Percentiles rank a stretch among this genome's conserved stretches.
Evolutionary conservation across 192 early-diverging fungal genomes (phyloP).

Genomic region (Phlyctochytrium planicorne): DNA sequence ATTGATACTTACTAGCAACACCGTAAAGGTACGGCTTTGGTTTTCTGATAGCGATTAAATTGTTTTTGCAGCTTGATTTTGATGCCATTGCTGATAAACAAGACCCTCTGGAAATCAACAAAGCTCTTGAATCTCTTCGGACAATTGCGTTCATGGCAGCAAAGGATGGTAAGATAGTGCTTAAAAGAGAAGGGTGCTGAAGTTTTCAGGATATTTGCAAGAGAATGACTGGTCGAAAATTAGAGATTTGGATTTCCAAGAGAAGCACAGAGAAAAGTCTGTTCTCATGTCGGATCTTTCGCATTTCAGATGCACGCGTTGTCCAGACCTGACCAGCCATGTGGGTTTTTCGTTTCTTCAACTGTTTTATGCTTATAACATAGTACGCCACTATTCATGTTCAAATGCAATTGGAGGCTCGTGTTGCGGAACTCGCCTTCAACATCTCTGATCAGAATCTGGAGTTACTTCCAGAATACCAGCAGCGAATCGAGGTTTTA

Average conservation of each 20-base stretch:
- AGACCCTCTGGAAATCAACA: background rate
- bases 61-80: background rate
- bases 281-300: slow-evolving; percentile 47
- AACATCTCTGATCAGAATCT: slow-evolving; percentile 91
- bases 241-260: slow-evolving; percentile 84
- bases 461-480: slow-evolving; percentile 89
- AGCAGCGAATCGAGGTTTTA: slow-evolving; percentile 83
- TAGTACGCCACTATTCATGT: slow-evolving; percentile 57
- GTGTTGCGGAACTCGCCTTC: slow-evolving; percentile 72
- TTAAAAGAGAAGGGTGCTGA: background rate
- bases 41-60: too few species aligned
- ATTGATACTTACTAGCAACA: slow-evolving; percentile 53
- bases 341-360: slow-evolving; percentile 46
- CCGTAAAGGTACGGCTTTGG: slow-evolving; percentile 45
- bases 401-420: slow-evolving; percentile 61
- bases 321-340: slow-evolving; percentile 75
- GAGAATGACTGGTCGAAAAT: slow-evolving; percentile 88
- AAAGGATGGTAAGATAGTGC: slow-evolving; percentile 7
- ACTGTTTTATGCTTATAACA: background rate
- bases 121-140: slow-evolving; percentile 8
- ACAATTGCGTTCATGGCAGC: slow-evolving; percentile 29
- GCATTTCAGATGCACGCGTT: slow-evolving; percentile 67
- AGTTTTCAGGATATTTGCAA: slow-evolving; percentile 29
- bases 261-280: slow-evolving; percentile 62
- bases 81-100: slow-evolving; percentile 17